These are phyloP conservation scores for Lentinula aciculospora DNA, from an alignment of 768 basidiomycete genomes.

Conservation along the genomic window DNA sequence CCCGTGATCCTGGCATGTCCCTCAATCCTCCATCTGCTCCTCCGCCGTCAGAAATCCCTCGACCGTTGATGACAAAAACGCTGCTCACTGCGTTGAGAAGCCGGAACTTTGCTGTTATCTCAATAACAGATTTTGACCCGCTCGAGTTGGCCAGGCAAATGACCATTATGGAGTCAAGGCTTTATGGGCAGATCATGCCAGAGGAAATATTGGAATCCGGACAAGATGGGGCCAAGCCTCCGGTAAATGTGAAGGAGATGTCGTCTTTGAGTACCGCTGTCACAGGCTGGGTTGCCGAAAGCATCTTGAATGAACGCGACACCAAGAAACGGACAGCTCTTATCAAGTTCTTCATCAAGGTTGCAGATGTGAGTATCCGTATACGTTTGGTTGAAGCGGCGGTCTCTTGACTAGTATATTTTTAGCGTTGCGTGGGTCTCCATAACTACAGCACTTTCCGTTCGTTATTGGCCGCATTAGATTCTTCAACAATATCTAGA, in stretches of 20 bases:
- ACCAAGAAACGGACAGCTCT: constrained; percentile 73
- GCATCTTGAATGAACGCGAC: constrained; percentile 87
- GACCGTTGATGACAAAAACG: constrained; percentile 81
- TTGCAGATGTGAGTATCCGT: constrained; percentile 68
- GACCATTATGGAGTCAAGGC: constrained; percentile 86
- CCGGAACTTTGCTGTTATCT: constrained; percentile 55
- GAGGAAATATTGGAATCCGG: constrained; percentile 87
- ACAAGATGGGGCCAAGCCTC: constrained; percentile 58
- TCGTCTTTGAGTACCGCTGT: constrained; percentile 86
- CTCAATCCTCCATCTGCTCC: constrained; percentile 52
- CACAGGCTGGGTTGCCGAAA: constrained; percentile 95
- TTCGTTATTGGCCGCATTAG: constrained; percentile 89
- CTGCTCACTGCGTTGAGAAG: constrained; percentile 63
- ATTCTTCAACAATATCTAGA: constrained; percentile 91
- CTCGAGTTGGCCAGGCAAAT: constrained; percentile 91
- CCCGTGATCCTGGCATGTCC: constrained; percentile 72
- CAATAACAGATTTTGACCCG: constrained; percentile 87
- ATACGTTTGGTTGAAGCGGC: not conserved
- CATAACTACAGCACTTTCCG: constrained; percentile 92
- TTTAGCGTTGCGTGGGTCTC: constrained; percentile 75
- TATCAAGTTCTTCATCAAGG: constrained; percentile 91
- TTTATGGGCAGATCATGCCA: constrained; percentile 82
- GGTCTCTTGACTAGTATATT: constrained; percentile 9
- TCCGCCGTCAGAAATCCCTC: constrained; percentile 65
- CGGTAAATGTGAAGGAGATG: constrained; percentile 75